Evolutionary conservation across 495 filamentous ascomycete genomes (phyloP).

Genomic region (Mycothermus thermophilus): DNA sequence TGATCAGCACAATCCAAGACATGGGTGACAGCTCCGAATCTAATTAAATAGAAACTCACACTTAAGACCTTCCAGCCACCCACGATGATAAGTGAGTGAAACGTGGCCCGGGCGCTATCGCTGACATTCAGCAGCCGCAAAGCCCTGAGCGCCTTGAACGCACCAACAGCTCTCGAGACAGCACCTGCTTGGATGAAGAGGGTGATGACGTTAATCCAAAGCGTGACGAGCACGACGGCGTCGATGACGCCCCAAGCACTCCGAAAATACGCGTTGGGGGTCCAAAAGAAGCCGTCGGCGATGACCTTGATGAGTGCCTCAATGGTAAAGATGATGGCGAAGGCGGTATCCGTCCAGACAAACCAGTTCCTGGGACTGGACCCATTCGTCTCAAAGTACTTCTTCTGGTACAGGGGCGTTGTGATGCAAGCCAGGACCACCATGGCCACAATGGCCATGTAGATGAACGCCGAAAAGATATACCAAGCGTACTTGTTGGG

Average conservation of each 20-base stretch:
- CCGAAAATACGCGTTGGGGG: constrained; percentile 92
- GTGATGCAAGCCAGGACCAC: constrained; percentile 89
- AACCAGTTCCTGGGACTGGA: constrained; percentile 66
- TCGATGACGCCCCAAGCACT: constrained; percentile 97
- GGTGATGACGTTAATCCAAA: constrained; percentile 90
- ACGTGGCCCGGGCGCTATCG: constrained; percentile 88
- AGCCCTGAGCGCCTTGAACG: constrained; percentile 96
- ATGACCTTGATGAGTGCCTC: constrained; percentile 90
- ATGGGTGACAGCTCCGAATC: neutral
- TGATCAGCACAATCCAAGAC: constrained; percentile 2
- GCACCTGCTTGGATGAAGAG: constrained; percentile 63
- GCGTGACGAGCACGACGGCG: constrained; percentile 77
- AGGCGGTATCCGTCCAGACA: constrained; percentile 77
- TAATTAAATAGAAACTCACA: constrained; percentile 33
- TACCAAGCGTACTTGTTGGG: constrained; percentile 87
- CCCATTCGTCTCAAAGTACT: constrained; percentile 50
- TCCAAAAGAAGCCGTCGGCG: constrained; percentile 93
- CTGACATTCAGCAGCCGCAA: constrained; percentile 87
- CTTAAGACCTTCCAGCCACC: constrained; percentile 81
- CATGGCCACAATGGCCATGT: constrained; percentile 91
- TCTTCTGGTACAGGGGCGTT: constrained; percentile 81
- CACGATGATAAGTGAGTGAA: constrained; percentile 88
- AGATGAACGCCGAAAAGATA: constrained; percentile 83
- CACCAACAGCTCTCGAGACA: constrained; percentile 79
- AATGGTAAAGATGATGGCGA: constrained; percentile 73